Percentiles rank a stretch among this genome's conserved stretches.
Conservation (phyloP, 2,329 filamentous ascomycete species). For the Penicillium crustosum region DNA sequence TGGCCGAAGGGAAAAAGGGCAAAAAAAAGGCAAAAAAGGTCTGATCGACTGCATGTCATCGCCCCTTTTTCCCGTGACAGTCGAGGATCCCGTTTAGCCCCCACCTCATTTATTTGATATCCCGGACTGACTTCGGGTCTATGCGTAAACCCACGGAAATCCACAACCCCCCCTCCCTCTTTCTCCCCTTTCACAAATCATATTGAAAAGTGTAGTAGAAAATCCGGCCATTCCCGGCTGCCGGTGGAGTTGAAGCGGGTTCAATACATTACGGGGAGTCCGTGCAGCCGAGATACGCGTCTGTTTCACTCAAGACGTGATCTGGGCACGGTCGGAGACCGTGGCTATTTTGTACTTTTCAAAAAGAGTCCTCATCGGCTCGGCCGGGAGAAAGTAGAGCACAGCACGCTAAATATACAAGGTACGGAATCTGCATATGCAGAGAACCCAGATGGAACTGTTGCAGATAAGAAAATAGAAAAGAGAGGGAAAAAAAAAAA, state of each 20-base stretch:
- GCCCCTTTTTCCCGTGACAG: slow-evolving; percentile 15
- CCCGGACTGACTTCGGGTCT: slow-evolving; percentile 1
- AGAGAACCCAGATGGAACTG: slow-evolving; percentile 4
- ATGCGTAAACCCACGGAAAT: neutral
- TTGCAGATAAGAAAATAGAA: slow-evolving; percentile 1
- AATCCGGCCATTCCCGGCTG: slow-evolving; percentile 27
- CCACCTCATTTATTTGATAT: slow-evolving; percentile 5
- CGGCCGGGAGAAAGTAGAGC: slow-evolving; percentile 7
- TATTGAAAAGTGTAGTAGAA: neutral
- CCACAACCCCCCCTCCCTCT: neutral
- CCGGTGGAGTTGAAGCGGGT: slow-evolving; percentile 19
- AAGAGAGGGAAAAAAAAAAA: too few relatives aligned
- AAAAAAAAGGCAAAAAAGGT: neutral
- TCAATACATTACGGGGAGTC: slow-evolving; percentile 19
- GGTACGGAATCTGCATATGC: slow-evolving; percentile 8
- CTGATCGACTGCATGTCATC: slow-evolving; percentile 29
- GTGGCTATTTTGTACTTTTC: slow-evolving; percentile 1
- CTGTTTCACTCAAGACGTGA: slow-evolving; percentile 30
- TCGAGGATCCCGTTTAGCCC: slow-evolving; percentile 10
- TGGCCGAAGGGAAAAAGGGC: slow-evolving; percentile 7
- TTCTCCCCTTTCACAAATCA: neutral
- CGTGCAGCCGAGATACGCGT: slow-evolving; percentile 40
- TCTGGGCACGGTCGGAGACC: slow-evolving; percentile 11
- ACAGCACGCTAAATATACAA: neutral
- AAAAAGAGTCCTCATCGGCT: slow-evolving; percentile 3